Conservation (phyloP, 768 basidiomycete species). For the Sistotremastrum niveocremeum region DNA sequence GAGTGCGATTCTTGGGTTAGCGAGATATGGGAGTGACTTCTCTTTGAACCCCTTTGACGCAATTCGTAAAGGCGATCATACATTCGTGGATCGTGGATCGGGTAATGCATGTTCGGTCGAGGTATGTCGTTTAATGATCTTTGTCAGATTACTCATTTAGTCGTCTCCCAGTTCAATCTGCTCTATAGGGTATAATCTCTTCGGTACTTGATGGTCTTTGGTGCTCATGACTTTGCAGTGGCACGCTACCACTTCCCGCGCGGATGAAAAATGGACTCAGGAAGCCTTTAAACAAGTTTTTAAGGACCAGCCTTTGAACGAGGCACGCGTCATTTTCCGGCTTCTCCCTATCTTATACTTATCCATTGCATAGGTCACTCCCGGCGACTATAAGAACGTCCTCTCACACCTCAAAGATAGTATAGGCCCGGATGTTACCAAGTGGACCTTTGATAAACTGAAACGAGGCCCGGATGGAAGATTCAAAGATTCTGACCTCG, state of each 20-base stretch:
- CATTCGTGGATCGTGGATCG: constrained; percentile 61
- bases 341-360: not conserved
- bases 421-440: constrained; percentile 31
- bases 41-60: constrained; percentile 70
- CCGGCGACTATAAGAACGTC: constrained; percentile 36
- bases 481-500: constrained; percentile 63
- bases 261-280: constrained; percentile 60
- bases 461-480: constrained; percentile 42
- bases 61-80: constrained; percentile 48
- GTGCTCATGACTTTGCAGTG: constrained; percentile 78
- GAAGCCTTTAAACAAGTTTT: constrained; percentile 39
- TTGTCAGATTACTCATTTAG: constrained; percentile 27
- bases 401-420: constrained; percentile 17
- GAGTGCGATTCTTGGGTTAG: constrained; percentile 64
- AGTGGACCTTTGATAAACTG: constrained; percentile 66
- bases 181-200: constrained; percentile 7
- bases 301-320: constrained; percentile 34
- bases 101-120: constrained; percentile 79
- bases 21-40: constrained; percentile 65
- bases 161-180: constrained; percentile 25
- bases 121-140: constrained; percentile 22
- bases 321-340: constrained; percentile 7
- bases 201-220: not conserved
- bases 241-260: constrained; percentile 67
- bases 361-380: constrained; percentile 19